Conservation (phyloP, 768 basidiomycete species). For the Amanita molliuscula region DNA sequence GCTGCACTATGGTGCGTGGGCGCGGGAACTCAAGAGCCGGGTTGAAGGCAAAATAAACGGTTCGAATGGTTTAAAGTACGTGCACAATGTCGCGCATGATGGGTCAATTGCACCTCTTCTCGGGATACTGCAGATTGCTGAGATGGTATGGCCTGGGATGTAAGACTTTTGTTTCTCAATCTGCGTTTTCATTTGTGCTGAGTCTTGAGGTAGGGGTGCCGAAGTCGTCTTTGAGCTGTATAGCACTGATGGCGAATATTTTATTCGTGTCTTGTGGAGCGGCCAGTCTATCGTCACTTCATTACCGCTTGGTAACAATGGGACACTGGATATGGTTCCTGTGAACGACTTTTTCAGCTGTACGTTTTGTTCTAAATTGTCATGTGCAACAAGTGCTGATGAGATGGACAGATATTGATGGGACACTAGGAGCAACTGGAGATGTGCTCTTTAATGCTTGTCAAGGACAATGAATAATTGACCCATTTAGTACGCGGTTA, state of each 20-base stretch:
- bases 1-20: conserved; percentile 35
- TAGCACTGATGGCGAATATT: conserved; percentile 16
- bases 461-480: background rate
- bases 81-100: conserved; percentile 41
- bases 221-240: conserved; percentile 41
- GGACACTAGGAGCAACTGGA: background rate
- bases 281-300: conserved; percentile 40
- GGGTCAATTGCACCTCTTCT: conserved; percentile 39
- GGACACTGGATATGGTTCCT: conserved; percentile 32
- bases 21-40: conserved; percentile 32
- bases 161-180: conserved; percentile 11
- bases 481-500: background rate
- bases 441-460: background rate
- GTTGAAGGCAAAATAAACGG: conserved; percentile 27
- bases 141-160: conserved; percentile 51
- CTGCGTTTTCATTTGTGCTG: background rate
- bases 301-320: conserved; percentile 26
- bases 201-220: conserved; percentile 25
- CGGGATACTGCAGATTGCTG: conserved; percentile 35
- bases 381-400: background rate
- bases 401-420: background rate
- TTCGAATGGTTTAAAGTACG: conserved; percentile 20
- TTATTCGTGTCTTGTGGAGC: conserved; percentile 39
- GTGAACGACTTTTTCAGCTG: conserved; percentile 31
- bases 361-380: conserved; percentile 10